phyloP scores from a whole-genome alignment of 768 basidiomycete genomes.

The Phylloporus arenicola region DNA sequence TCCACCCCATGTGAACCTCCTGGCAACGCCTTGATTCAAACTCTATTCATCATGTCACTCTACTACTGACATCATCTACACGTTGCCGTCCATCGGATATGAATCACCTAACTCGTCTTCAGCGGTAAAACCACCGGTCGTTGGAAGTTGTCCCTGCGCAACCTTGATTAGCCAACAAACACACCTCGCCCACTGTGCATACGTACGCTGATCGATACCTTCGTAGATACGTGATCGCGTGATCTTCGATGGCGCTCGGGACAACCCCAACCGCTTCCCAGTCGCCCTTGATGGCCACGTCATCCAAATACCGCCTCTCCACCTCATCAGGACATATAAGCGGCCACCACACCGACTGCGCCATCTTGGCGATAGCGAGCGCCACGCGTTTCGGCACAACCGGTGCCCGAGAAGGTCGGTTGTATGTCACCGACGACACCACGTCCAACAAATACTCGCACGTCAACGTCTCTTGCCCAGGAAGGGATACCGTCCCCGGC shows the following conservation, averaged over 20 bases:
- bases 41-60: constrained; percentile 22
- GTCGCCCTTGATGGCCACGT: constrained; percentile 65
- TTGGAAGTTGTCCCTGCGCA: constrained; percentile 55
- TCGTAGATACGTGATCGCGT: constrained; percentile 86
- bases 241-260: constrained; percentile 80
- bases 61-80: constrained; percentile 22
- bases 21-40: constrained; percentile 27
- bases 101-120: constrained; percentile 34
- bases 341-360: constrained; percentile 86
- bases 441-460: constrained; percentile 77
- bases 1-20: constrained; percentile 24
- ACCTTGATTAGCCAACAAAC: constrained; percentile 9
- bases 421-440: constrained; percentile 75
- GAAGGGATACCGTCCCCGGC: constrained; percentile 69
- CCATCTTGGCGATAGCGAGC: constrained; percentile 51
- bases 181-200: constrained; percentile 6
- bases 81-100: constrained; percentile 27
- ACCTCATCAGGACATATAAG: constrained; percentile 88
- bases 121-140: constrained; percentile 63
- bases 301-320: constrained; percentile 79
- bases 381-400: constrained; percentile 74
- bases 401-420: constrained; percentile 64
- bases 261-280: constrained; percentile 80
- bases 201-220: constrained; percentile 86
- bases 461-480: constrained; percentile 84